Percentiles rank a stretch among this genome's conserved stretches.
phyloP scores from a whole-genome alignment of 2,329 filamentous ascomycete species.

The Orbilia oligospora region DNA sequence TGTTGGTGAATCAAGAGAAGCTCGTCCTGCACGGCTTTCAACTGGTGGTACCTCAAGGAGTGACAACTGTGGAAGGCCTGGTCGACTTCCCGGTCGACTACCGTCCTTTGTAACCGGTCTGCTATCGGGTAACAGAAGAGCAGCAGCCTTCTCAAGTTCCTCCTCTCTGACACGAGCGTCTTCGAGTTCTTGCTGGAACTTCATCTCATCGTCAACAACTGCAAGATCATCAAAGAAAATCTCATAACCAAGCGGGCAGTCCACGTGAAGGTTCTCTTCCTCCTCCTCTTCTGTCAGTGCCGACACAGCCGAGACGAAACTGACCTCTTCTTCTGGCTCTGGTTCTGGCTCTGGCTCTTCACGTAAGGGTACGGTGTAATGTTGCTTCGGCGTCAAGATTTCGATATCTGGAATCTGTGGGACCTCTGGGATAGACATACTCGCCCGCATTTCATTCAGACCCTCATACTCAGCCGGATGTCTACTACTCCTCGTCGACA shows the following conservation, averaged over 20 bases:
- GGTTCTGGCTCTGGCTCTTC: slow-evolving; percentile 26
- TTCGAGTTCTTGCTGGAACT: slow-evolving; percentile 41
- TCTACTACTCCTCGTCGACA: slow-evolving; percentile 58
- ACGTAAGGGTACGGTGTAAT: slow-evolving; percentile 40
- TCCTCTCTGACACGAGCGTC: slow-evolving; percentile 36
- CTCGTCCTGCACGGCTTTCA: neutral
- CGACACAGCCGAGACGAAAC: neutral
- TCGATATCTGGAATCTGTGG: slow-evolving; percentile 40
- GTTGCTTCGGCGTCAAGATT: slow-evolving; percentile 52
- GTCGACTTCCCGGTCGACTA: slow-evolving; percentile 24
- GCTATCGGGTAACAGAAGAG: slow-evolving; percentile 49
- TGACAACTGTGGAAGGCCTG: slow-evolving; percentile 56
- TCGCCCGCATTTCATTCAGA: slow-evolving; percentile 49
- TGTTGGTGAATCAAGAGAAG: slow-evolving; percentile 49
- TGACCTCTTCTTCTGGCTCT: slow-evolving; percentile 5
- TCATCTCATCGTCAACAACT: slow-evolving; percentile 52
- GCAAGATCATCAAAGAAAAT: slow-evolving; percentile 43
- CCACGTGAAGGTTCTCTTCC: slow-evolving; percentile 14
- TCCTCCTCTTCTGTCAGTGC: slow-evolving; percentile 28
- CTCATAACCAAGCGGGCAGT: slow-evolving; percentile 37
- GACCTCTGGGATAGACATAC: slow-evolving; percentile 39
- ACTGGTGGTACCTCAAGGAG: slow-evolving; percentile 49
- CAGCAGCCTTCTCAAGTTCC: slow-evolving; percentile 33
- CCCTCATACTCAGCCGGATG: slow-evolving; percentile 59
- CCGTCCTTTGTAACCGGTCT: slow-evolving; percentile 55